A percentile compares a stretch with the other conserved stretches of the same genome.
Evolutionary conservation across 495 filamentous ascomycete species (phyloP).

Genomic region (Annulohypoxylon maeteangense): DNA sequence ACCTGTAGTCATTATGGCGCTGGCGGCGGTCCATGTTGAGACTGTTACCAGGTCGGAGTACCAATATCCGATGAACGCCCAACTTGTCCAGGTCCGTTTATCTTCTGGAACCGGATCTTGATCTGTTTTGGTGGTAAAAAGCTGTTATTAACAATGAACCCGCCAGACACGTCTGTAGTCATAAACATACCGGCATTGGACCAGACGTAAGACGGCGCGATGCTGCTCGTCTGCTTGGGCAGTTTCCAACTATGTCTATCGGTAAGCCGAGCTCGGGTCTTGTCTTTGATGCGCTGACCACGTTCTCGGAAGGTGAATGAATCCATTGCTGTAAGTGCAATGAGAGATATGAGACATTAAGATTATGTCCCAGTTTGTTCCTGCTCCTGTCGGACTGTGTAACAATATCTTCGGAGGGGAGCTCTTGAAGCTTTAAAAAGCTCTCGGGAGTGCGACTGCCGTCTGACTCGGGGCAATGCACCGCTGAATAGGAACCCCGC

Average conservation of each 20-base stretch:
- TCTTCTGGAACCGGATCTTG: constrained; percentile 48
- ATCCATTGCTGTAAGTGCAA: constrained; percentile 25
- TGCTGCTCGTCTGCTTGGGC: constrained; percentile 48
- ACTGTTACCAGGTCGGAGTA: constrained; percentile 50
- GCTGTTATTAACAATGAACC: neutral
- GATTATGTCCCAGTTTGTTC: neutral
- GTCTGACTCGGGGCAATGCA: neutral
- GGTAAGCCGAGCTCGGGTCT: constrained; percentile 33
- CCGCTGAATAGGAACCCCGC: constrained; percentile 8
- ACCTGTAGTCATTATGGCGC: constrained; percentile 45
- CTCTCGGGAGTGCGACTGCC: neutral
- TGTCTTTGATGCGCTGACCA: constrained; percentile 35
- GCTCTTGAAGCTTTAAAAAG: neutral
- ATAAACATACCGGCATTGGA: constrained; percentile 42
- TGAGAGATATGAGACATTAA: neutral
- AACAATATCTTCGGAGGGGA: neutral
- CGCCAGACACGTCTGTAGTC: neutral
- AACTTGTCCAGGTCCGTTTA: constrained; percentile 46
- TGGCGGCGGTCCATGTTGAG: constrained; percentile 44
- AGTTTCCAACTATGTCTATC: constrained; percentile 45
- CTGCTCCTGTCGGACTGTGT: neutral
- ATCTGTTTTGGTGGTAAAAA: constrained; percentile 29
- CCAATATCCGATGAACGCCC: constrained; percentile 49
- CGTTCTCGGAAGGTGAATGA: constrained; percentile 34
- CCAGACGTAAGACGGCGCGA: constrained; percentile 48